Evolutionary conservation across 129 eudicot species (phyloP), one percentile per base, ranked within the genome.

Genomic region (Artemisia argyi): DNA sequence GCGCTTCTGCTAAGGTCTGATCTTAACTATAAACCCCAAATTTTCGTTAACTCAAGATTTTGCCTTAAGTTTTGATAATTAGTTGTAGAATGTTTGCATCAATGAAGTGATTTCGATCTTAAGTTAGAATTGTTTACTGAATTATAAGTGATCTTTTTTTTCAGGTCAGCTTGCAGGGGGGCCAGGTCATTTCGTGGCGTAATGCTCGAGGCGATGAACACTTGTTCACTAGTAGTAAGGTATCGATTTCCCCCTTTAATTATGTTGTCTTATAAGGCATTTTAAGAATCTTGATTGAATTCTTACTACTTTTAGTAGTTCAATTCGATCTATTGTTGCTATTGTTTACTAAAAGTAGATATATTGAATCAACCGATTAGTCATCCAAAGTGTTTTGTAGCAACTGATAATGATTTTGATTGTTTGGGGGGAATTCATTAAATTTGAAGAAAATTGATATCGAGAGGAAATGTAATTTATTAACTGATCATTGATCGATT

Each of bases 131-230:
- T 46, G 11, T 54, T 51, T 18, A 24, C 2, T 62, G 66, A 20
- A 52, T 16, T 11, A 56, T 46, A 30, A 68, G 71, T 4, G 48
- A 44, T 66, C n/a, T 11, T 39, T 59, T 61, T 20, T 57, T 81
- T 24, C 88, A 90, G 97, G 87, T 95, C 72, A 95, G 97, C 84
- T 88, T 94, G 81, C 80, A 81, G 51, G 97, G 99, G 47, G 99
- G 96, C 8, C 99, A 90, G 56, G 90, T 95, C 71, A 82, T 91
- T 56, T 95, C 99, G 4, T 95, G 99, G 99, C 85, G 70, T 76
- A 88, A 80, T 17, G 90, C 86, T 13, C 77, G 74, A 9, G 97
- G 94, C 9, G 97, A 95, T 80, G 99, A 95, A 51, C 81, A 90
- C 54, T 70, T 95, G n/a, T 95, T 90, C 65, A 79, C 83, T 13